Conservation (phyloP, 2,329 filamentous ascomycete genomes). For the Bipolaris victoriae region DNA sequence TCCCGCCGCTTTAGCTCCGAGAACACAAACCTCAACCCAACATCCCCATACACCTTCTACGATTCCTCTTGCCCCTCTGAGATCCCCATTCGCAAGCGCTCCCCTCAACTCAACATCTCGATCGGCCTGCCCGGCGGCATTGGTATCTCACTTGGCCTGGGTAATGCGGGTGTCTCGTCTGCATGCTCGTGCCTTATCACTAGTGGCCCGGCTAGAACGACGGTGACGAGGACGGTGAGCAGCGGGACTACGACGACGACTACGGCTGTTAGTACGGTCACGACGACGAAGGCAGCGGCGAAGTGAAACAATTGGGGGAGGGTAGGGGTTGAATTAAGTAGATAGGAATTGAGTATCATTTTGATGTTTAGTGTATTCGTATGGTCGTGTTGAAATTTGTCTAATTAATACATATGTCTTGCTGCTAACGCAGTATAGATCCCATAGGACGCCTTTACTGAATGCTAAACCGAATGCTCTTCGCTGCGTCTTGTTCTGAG, state of each 20-base stretch:
- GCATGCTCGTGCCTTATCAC: slow-evolving; percentile 44
- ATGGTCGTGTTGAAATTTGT: not conserved
- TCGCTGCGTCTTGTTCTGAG: too few relatives aligned
- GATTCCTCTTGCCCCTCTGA: slow-evolving; percentile 34
- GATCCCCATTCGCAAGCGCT: slow-evolving; percentile 38
- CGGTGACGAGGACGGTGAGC: slow-evolving; percentile 31
- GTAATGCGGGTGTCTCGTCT: slow-evolving; percentile 27
- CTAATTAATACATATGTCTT: not conserved
- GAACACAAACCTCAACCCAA: slow-evolving; percentile 45
- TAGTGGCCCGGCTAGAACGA: slow-evolving; percentile 30
- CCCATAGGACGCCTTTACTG: too few relatives aligned
- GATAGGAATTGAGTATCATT: not conserved
- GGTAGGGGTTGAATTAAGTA: not conserved
- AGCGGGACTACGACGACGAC: slow-evolving; percentile 25
- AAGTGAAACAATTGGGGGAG: not conserved
- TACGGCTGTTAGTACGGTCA: slow-evolving; percentile 8
- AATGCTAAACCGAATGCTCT: too few relatives aligned
- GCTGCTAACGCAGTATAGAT: too few relatives aligned
- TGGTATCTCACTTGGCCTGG: slow-evolving; percentile 35
- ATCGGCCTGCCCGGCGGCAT: slow-evolving; percentile 19
- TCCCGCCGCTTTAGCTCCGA: slow-evolving; percentile 20
- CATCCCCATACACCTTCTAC: slow-evolving; percentile 45
- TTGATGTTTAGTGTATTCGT: not conserved
- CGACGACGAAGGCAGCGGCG: slow-evolving; percentile 6
- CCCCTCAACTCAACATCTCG: slow-evolving; percentile 23